Base-by-base conservation (phyloP, 1,139 yeast genomes). In the Yamadazyma atmosphaerica region DNA sequence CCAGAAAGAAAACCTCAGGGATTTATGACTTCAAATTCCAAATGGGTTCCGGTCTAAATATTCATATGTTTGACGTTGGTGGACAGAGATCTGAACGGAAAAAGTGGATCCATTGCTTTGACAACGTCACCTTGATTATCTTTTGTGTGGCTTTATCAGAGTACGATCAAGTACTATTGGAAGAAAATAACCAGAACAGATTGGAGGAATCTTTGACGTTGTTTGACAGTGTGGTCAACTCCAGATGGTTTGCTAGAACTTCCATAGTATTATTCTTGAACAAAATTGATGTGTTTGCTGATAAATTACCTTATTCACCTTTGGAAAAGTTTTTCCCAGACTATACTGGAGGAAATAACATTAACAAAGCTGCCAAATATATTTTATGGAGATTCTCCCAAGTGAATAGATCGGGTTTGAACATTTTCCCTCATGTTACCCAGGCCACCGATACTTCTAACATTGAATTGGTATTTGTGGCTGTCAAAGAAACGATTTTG, bases 71-170 rank as follows among this genome's bases (percentile, higher is more conserved):
- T 57, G 97, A 89, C 60, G 96, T 89, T 35, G 97, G 97, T 45
- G 97, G 97, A 1, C 97, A 89, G 63, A 70, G 97, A 51, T 82
- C 92, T 1, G 97, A 89, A 64, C 79, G 97, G 38, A 87, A 87
- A 55, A 89, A 89, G 60, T 89, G 97, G 97, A 89, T 89, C 49
- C 95, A 89, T 61, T 89, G 96, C 57, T 89, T 89, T 55, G 96
- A 89, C 61, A 88, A 89, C 52, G 97, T 89, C 24, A 86, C 96
- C 0, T 71, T 86, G 36, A 86, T 89, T 35, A 87, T 89, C 42
- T 89, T 88, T 59, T 88, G 96, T 61, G 96, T 88, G 15, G 90
- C 97, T 0, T 65, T 89, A 37, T 83, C 92, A 2, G 97, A 89
- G 59, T 89, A 89, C 55, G 96, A 89, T 61, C 96, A 88, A 61